Conservation (phyloP, 176 grass and related monocot species). For the Chloris gayana region DNA sequence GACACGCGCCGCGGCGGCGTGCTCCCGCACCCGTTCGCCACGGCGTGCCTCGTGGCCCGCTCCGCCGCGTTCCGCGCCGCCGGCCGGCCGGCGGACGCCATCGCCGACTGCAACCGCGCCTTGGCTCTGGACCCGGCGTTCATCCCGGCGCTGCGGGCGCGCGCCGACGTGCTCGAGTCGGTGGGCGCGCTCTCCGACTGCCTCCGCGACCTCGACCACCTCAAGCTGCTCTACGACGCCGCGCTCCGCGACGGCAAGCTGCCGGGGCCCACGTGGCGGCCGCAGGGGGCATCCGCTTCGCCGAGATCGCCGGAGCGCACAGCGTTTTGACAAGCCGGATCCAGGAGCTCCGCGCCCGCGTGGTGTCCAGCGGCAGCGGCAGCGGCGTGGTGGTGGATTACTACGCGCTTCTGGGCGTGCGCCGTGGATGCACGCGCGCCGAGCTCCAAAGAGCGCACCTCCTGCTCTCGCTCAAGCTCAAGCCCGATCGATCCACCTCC, state of each 20-base stretch:
- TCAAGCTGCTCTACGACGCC: slow-evolving; percentile 91
- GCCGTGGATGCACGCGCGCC: slow-evolving; percentile 59
- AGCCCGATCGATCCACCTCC: slow-evolving; percentile 67
- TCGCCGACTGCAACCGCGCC: slow-evolving; percentile 89
- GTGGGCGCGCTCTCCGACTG: slow-evolving; percentile 59
- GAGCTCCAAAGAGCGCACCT: slow-evolving; percentile 84
- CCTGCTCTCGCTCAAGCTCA: slow-evolving; percentile 80
- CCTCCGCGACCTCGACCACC: slow-evolving; percentile 90
- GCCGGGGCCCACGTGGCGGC: slow-evolving; percentile 55
- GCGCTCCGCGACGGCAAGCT: slow-evolving; percentile 87
- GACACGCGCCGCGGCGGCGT: slow-evolving; percentile 70
- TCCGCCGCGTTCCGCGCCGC: slow-evolving; percentile 65
- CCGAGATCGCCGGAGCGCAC: slow-evolving; percentile 69
- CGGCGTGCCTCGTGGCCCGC: slow-evolving; percentile 79
- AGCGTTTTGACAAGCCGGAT: slow-evolving; percentile 59
- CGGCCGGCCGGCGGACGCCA: slow-evolving; percentile 62
- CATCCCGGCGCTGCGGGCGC: slow-evolving; percentile 87
- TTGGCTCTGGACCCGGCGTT: slow-evolving; percentile 81
- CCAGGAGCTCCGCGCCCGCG: slow-evolving; percentile 60
- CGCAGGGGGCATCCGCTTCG: slow-evolving; percentile 62
- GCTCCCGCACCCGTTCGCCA: slow-evolving; percentile 75
- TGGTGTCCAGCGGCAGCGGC: slow-evolving; percentile 54
- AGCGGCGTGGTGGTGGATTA: slow-evolving; percentile 60
- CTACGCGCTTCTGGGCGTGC: slow-evolving; percentile 66
- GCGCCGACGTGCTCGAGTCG: slow-evolving; percentile 68